Percentiles rank a stretch among this genome's conserved stretches.
These are phyloP conservation scores for Hypoxylon rubiginosum DNA, from an alignment of 2,329 filamentous ascomycete species.

Conservation along the genomic window DNA sequence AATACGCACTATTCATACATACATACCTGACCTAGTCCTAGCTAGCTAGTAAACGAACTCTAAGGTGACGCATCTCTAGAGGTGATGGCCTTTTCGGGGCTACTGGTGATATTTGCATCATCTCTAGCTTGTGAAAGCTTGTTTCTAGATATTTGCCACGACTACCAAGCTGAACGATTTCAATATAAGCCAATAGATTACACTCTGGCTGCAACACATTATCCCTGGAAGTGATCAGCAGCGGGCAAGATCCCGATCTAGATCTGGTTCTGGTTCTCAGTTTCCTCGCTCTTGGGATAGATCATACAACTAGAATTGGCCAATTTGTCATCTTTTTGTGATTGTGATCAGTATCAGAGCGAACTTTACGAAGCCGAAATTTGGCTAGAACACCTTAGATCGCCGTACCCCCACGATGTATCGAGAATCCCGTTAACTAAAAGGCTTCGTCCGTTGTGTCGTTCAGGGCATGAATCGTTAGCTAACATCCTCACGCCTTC, in stretches of 20 bases:
- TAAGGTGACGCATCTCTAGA: too few species aligned
- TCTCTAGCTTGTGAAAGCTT: background rate
- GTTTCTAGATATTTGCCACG: background rate
- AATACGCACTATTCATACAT: too few species aligned
- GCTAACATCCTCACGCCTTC: background rate
- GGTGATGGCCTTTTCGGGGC: background rate
- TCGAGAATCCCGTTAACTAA: background rate
- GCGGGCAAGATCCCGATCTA: background rate
- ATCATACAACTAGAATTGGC: background rate
- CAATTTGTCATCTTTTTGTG: background rate
- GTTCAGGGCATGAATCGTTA: background rate
- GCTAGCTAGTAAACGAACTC: too few species aligned
- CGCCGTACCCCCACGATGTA: background rate
- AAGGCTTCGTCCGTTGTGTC: background rate
- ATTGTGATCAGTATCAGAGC: background rate
- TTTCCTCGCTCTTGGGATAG: background rate
- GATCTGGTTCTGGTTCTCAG: background rate
- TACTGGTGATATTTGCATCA: background rate
- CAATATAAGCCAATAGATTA: background rate
- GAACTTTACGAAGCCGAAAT: background rate
- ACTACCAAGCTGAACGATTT: background rate
- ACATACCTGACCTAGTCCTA: too few species aligned
- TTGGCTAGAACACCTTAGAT: background rate
- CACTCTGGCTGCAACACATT: too few species aligned
- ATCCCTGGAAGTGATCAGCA: background rate